phyloP scores from a whole-genome alignment of 768 basidiomycete species.

The Lyophyllum decastes region DNA sequence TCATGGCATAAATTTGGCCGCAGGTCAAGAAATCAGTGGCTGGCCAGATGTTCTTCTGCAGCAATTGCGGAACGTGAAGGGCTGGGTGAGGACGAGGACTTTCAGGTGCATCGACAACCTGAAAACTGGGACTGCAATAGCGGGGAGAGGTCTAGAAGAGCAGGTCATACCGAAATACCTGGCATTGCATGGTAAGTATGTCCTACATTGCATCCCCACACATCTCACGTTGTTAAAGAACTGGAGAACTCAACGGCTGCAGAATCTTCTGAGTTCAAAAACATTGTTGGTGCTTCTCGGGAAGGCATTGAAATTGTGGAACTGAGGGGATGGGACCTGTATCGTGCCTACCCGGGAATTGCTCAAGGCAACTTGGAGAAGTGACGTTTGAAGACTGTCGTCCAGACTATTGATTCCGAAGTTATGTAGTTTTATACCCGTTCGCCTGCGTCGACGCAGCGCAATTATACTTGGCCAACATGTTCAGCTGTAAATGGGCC shows the following conservation, averaged over 20 bases:
- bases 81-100: constrained; percentile 41
- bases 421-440: not conserved
- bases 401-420: not conserved
- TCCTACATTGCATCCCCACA: not conserved
- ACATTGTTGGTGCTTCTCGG: constrained; percentile 6
- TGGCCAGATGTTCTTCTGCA: constrained; percentile 25
- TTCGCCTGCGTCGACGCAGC: not conserved
- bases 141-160: constrained; percentile 25
- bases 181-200: constrained; percentile 39
- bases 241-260: constrained; percentile 15
- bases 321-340: constrained; percentile 41
- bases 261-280: constrained; percentile 15
- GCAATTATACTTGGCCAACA: not conserved
- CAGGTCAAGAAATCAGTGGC: constrained; percentile 13
- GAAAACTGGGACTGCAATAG: constrained; percentile 31
- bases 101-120: constrained; percentile 43
- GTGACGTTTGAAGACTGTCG: not conserved
- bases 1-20: constrained; percentile 27
- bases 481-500: too few relatives aligned
- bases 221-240: constrained; percentile 16
- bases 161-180: constrained; percentile 38
- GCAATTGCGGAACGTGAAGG: constrained; percentile 22
- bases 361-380: constrained; percentile 37
- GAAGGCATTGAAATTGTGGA: constrained; percentile 24
- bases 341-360: constrained; percentile 48